Evolutionary conservation across 306 rosid species (phyloP).

Genomic region (Ormosia emarginata): DNA sequence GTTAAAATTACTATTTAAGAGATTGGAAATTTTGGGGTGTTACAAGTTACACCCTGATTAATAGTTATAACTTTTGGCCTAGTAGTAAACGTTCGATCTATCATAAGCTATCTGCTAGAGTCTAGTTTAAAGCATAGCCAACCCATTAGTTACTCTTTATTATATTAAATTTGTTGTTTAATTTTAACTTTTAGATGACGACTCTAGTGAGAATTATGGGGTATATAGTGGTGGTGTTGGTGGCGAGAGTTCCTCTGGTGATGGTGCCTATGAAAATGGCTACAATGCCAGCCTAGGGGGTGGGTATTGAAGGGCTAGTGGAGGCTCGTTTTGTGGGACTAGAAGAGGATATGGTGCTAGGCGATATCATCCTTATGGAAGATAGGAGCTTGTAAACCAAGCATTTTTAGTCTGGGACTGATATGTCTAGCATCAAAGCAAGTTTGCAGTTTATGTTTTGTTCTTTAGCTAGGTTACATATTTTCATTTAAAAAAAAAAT

Average conservation of each 20-base stretch:
- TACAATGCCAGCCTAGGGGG: constrained; percentile 65
- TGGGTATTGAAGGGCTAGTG: constrained; percentile 71
- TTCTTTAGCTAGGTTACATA: constrained; percentile 18
- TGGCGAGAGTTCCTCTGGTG: constrained; percentile 45
- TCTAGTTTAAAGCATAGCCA: no score
- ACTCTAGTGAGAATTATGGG: constrained; percentile 71
- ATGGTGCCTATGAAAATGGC: constrained; percentile 63
- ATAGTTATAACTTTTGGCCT: no score
- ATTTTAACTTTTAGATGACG: constrained; percentile 36
- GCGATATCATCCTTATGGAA: constrained; percentile 93
- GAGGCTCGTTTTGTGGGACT: constrained; percentile 78
- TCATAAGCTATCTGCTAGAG: no score
- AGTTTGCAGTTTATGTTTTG: constrained; percentile 24
- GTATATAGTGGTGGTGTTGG: constrained; percentile 31
- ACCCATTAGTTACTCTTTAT: no score
- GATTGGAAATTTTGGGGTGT: no score
- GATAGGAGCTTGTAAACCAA: constrained; percentile 44
- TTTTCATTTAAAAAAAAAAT: constrained; percentile 7
- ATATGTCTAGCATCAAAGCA: constrained; percentile 23
- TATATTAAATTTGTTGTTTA: no score
- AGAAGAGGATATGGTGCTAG: constrained; percentile 86
- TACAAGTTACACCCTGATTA: no score
- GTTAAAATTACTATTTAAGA: no score
- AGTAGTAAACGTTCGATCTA: no score
- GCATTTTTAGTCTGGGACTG: constrained; percentile 34